These are phyloP conservation scores for Galerina sulciceps DNA, from an alignment of 768 basidiomycete genomes.

Conservation along the genomic window DNA sequence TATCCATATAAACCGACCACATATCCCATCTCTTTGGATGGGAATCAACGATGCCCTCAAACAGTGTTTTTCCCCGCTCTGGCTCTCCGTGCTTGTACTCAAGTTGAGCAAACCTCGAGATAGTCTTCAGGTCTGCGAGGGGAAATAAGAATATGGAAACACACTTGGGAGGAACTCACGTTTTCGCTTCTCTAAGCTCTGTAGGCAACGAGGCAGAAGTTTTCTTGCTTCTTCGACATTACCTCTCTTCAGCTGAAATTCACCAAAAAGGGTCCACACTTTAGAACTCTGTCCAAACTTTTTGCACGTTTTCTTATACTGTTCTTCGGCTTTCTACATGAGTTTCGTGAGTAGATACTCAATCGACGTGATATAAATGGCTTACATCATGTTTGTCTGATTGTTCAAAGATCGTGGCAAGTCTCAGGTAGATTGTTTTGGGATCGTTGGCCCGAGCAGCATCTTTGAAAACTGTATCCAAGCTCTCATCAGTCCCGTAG, in stretches of 20 bases:
- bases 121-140: slow-evolving; percentile 85
- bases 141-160: background rate
- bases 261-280: slow-evolving; percentile 89
- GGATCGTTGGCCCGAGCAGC: slow-evolving; percentile 91
- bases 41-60: slow-evolving; percentile 95
- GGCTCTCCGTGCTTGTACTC: slow-evolving; percentile 95
- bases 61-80: slow-evolving; percentile 94
- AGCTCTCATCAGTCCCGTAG: slow-evolving; percentile 83
- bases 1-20: slow-evolving; percentile 97
- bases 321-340: slow-evolving; percentile 87
- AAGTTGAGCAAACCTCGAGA: slow-evolving; percentile 91
- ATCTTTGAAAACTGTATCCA: slow-evolving; percentile 87
- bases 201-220: slow-evolving; percentile 84
- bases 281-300: slow-evolving; percentile 95
- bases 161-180: slow-evolving; percentile 56
- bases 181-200: slow-evolving; percentile 91
- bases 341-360: background rate
- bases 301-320: slow-evolving; percentile 86
- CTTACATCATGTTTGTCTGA: slow-evolving; percentile 81
- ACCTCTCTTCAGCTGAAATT: slow-evolving; percentile 77
- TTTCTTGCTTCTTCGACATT: slow-evolving; percentile 82
- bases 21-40: slow-evolving; percentile 95
- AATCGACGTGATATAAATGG: background rate
- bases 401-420: slow-evolving; percentile 85
- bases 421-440: slow-evolving; percentile 84